Conservation (phyloP, 208 protist species). For the Leishmania braziliensis region DNA sequence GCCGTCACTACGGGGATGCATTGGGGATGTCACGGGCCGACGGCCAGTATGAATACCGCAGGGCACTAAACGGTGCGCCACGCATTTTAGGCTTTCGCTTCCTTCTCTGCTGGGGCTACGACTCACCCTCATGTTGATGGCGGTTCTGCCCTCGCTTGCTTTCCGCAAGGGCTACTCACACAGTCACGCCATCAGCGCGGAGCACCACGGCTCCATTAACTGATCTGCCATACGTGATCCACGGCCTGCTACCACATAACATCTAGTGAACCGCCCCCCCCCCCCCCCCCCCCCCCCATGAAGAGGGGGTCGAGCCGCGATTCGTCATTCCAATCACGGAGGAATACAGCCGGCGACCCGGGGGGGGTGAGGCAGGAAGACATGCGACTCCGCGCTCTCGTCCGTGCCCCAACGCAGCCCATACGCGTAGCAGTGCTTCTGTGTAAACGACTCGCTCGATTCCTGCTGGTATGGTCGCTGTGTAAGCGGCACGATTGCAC, state of each 20-base stretch:
- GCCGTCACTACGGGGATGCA: background rate
- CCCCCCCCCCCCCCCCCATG: too few species aligned
- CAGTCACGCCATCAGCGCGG: background rate
- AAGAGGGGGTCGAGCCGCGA: background rate
- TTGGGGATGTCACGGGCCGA: background rate
- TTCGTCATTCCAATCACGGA: background rate
- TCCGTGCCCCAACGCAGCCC: background rate
- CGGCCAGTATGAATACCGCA: too few species aligned
- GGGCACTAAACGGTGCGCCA: too few species aligned
- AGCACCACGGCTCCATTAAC: background rate
- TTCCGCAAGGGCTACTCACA: background rate
- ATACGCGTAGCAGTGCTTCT: background rate
- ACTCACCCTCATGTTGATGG: background rate
- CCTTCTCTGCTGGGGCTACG: background rate
- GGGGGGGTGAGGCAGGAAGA: background rate
- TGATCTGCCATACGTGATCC: background rate
- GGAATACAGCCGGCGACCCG: too few species aligned
- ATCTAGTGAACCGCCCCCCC: background rate
- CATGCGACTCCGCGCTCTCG: background rate
- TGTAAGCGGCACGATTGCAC: background rate
- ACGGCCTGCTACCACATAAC: background rate
- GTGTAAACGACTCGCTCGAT: background rate
- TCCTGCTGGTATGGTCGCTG: background rate
- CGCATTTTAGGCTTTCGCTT: background rate
- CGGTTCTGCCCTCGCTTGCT: background rate